Evolutionary conservation across 768 basidiomycete species (phyloP).

Genomic region (Tephrocybe sp.): DNA sequence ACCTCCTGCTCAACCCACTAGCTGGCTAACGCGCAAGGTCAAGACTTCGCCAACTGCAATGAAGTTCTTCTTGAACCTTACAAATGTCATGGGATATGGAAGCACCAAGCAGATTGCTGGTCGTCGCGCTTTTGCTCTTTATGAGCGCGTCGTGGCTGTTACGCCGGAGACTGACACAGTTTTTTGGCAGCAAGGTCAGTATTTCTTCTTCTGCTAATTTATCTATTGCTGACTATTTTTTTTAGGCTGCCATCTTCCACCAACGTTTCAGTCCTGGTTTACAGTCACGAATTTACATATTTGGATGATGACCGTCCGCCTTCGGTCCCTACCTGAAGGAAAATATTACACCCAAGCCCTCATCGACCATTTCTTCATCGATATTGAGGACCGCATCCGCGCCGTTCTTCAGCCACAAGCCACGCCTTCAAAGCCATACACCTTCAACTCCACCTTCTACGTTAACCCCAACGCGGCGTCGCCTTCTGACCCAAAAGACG

Average conservation of each 20-base stretch:
- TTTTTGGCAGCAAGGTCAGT: slow-evolving; percentile 67
- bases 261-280: slow-evolving; percentile 97
- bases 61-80: slow-evolving; percentile 44
- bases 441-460: slow-evolving; percentile 42
- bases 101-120: slow-evolving; percentile 61
- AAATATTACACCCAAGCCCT: slow-evolving; percentile 73
- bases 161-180: slow-evolving; percentile 54
- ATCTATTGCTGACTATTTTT: slow-evolving; percentile 5
- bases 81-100: slow-evolving; percentile 55
- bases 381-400: slow-evolving; percentile 88
- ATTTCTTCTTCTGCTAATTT: neutral
- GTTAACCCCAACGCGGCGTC: slow-evolving; percentile 39
- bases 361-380: slow-evolving; percentile 93
- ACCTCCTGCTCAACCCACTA: slow-evolving; percentile 24
- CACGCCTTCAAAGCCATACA: slow-evolving; percentile 40
- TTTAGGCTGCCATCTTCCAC: slow-evolving; percentile 79
- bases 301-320: slow-evolving; percentile 85
- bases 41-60: slow-evolving; percentile 46
- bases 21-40: slow-evolving; percentile 57
- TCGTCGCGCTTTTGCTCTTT: slow-evolving; percentile 53
- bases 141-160: slow-evolving; percentile 52
- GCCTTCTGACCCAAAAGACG: slow-evolving; percentile 5
- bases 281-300: slow-evolving; percentile 90
- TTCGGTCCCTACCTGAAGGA: slow-evolving; percentile 80
- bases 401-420: slow-evolving; percentile 64